Percentiles rank a stretch among this genome's conserved stretches.
These are phyloP conservation scores for Paramecium biaurelia DNA, from an alignment of 73 alveolate species.

Conservation along the genomic window DNA sequence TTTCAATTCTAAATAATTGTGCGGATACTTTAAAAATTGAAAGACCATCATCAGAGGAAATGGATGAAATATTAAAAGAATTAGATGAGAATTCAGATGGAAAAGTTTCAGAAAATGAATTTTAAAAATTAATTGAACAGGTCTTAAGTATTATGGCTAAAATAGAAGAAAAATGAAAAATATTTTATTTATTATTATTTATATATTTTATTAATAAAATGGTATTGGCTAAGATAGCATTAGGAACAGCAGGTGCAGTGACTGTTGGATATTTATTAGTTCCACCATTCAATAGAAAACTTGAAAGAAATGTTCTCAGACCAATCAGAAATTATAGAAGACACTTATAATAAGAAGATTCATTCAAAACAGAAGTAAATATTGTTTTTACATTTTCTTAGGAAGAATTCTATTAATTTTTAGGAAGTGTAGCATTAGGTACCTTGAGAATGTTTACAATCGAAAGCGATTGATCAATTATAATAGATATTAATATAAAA, in stretches of 20 bases:
- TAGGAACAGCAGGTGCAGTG: slow-evolving; percentile 25
- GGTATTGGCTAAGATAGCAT: slow-evolving; percentile 22
- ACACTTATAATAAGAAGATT: neutral
- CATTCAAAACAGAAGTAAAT: slow-evolving; percentile 33
- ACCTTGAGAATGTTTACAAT: slow-evolving; percentile 36
- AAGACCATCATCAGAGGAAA: slow-evolving; percentile 75
- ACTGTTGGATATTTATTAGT: neutral
- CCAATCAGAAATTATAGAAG: slow-evolving; percentile 50
- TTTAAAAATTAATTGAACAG: slow-evolving; percentile 65
- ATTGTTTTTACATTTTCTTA: neutral
- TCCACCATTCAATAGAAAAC: slow-evolving; percentile 41
- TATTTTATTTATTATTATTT: neutral
- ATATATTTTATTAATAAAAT: neutral
- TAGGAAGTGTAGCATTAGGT: neutral
- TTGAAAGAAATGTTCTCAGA: slow-evolving; percentile 40
- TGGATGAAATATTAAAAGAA: slow-evolving; percentile 77
- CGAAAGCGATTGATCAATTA: slow-evolving; percentile 5
- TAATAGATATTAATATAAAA: neutral
- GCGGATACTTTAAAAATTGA: slow-evolving; percentile 74
- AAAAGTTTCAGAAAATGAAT: slow-evolving; percentile 72
- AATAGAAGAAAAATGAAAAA: slow-evolving; percentile 43
- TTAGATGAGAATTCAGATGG: slow-evolving; percentile 79
- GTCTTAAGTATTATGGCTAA: slow-evolving; percentile 73
- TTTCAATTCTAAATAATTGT: slow-evolving; percentile 69
- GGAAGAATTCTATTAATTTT: slow-evolving; percentile 29